Conservation (phyloP, 2,329 filamentous ascomycete species). For the Cercospora nicotianae region DNA sequence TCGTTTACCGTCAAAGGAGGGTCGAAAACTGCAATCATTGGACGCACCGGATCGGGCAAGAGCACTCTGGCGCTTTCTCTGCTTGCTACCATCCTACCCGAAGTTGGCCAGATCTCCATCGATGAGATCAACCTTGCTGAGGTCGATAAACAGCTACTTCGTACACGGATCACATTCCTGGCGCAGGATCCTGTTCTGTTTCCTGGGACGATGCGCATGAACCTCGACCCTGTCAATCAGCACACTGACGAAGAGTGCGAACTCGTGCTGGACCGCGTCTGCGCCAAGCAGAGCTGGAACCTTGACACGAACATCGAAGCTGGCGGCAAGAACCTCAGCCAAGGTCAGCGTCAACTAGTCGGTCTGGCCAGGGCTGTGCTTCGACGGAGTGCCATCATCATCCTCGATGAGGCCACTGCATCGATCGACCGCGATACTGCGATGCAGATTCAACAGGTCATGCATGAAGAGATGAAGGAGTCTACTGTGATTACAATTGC, state of each 20-base stretch:
- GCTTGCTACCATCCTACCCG: slow-evolving; percentile 57
- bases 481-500: slow-evolving; percentile 67
- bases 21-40: slow-evolving; percentile 75
- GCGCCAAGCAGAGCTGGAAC: slow-evolving; percentile 56
- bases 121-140: slow-evolving; percentile 62
- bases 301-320: slow-evolving; percentile 59
- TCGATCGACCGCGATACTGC: slow-evolving; percentile 65
- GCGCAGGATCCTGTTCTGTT: slow-evolving; percentile 68
- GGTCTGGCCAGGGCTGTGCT: slow-evolving; percentile 64
- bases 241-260: slow-evolving; percentile 58
- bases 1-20: slow-evolving; percentile 75
- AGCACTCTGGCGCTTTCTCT: slow-evolving; percentile 69
- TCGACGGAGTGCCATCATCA: slow-evolving; percentile 60
- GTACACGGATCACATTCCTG: slow-evolving; percentile 64
- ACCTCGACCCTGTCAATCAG: slow-evolving; percentile 62
- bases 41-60: slow-evolving; percentile 80
- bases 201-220: slow-evolving; percentile 60
- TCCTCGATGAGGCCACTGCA: slow-evolving; percentile 67
- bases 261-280: slow-evolving; percentile 56
- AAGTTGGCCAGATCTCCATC: slow-evolving; percentile 58
- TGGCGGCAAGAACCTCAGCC: slow-evolving; percentile 62
- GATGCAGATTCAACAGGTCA: slow-evolving; percentile 54
- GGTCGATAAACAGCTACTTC: slow-evolving; percentile 60
- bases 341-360: slow-evolving; percentile 66
- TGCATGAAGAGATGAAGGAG: slow-evolving; percentile 57